A percentile compares a stretch with the other conserved stretches of the same genome.
Evolutionary conservation across 148 eudicot genomes (phyloP).

Genomic region (Euryodendron excelsum): DNA sequence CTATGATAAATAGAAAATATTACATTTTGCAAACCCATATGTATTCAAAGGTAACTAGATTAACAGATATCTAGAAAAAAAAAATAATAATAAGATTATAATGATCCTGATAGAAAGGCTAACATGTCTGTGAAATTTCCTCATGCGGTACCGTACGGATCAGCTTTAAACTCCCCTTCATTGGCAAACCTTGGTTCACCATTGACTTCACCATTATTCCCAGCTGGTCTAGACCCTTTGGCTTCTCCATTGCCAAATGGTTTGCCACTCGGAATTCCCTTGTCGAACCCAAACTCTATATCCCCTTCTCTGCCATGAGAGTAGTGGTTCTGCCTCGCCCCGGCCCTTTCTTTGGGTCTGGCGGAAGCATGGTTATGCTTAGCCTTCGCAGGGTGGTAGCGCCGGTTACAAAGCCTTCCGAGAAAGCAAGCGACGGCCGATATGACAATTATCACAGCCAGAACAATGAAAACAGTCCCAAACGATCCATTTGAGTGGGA

Average conservation of each 20-base stretch:
- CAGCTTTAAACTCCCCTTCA: neutral
- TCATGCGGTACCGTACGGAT: neutral
- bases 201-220: conserved; percentile 10
- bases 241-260: conserved; percentile 17
- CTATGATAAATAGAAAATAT: neutral
- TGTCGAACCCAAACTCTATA: conserved; percentile 60
- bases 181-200: conserved; percentile 12
- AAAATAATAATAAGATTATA: neutral
- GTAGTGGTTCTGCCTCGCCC: conserved; percentile 31
- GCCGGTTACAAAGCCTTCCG: conserved; percentile 60
- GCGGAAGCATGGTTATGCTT: conserved; percentile 24
- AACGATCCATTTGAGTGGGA: conserved; percentile 65
- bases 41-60: neutral
- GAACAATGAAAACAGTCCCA: conserved; percentile 68
- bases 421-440: conserved; percentile 68
- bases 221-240: conserved; percentile 10
- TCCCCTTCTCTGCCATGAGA: conserved; percentile 40
- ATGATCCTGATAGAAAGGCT: neutral
- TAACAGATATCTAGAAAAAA: too few species aligned
- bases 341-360: conserved; percentile 28
- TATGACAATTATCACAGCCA: conserved; percentile 59
- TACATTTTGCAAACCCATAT: neutral
- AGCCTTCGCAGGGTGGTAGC: conserved; percentile 29
- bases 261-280: conserved; percentile 23
- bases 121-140: conserved; percentile 7